Conservation (phyloP, 2,329 filamentous ascomycete species). For the Arthrobotrys sinensis region DNA sequence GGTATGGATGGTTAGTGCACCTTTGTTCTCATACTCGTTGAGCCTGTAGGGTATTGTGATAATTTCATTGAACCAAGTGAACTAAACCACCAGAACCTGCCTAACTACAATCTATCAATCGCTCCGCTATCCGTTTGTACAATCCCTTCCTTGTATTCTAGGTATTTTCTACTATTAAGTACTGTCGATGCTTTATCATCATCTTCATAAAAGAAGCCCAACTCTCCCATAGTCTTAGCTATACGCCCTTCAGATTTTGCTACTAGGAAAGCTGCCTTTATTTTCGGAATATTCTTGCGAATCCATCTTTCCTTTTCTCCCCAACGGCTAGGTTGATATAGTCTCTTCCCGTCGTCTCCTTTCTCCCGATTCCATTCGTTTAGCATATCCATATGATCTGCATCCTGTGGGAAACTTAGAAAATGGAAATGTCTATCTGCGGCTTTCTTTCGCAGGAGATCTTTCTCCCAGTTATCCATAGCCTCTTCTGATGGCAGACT, state of each 20-base stretch:
- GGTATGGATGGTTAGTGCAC: too few species aligned
- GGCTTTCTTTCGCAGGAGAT: constrained; percentile 73
- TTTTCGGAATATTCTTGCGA: constrained; percentile 77
- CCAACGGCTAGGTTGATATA: constrained; percentile 81
- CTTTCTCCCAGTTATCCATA: constrained; percentile 80
- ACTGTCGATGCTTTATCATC: not conserved
- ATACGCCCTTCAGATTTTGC: constrained; percentile 74
- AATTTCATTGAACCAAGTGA: too few species aligned
- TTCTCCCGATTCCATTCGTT: constrained; percentile 75
- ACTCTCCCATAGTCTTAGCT: constrained; percentile 78
- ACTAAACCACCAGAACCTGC: too few species aligned
- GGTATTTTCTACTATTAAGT: too few species aligned
- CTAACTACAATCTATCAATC: too few species aligned
- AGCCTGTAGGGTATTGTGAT: too few species aligned
- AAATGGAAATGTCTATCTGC: constrained; percentile 70
- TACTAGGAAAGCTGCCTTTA: constrained; percentile 78
- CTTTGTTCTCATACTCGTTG: too few species aligned
- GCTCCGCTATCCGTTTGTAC: too few species aligned
- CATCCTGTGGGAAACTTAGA: constrained; percentile 75
- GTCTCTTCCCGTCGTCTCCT: constrained; percentile 67
- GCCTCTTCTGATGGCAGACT: constrained; percentile 74
- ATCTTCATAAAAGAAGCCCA: constrained; percentile 77
- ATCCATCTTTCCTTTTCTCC: constrained; percentile 80
- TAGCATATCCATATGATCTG: constrained; percentile 78
- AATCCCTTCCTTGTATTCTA: too few species aligned